Base-by-base conservation (phyloP, 116 monocot species). In the Trichopus zeylanicus region DNA sequence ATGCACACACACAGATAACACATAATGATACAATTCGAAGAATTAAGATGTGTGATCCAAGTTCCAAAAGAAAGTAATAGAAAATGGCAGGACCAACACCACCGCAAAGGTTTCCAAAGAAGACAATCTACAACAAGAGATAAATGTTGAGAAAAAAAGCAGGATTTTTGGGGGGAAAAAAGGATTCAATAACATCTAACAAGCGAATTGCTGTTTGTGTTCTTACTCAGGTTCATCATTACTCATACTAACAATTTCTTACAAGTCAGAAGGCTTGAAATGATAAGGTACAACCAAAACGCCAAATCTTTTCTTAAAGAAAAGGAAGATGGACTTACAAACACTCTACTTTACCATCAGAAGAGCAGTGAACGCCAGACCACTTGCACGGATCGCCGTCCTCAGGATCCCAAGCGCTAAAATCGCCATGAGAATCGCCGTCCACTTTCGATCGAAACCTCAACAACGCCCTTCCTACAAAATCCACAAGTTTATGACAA, bases 371-470 rank as follows among this genome's bases (percentile, higher is more conserved):
- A 39, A 93, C 74, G 21, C 93, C 86, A 0, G 37, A 74, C 93
- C 93, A 93, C 26, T 59, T 73, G 68, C 93, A 89, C 0, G 93
- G 85, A 60, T 75, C 35, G 2, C 34, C 55, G 18, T 85, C 82
- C 18, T 70, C 51, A 15, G 65, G 68, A 63, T 80, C 66, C 89
- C 93, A 89, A 62, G 68, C 73, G n/a, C 37, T 62, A 46, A 93
- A 62, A 12, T 57, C 79, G 6, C 79, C 76, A 57, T 75, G 57
- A 6, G 88, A 79, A 77, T 93, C 88, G 7, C 38, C 31, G 47
- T 88, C 82, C 49, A 93, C 79, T 56, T 67, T 76, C 12, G 66
- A 79, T 21, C 85, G 88, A 52, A 93, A 81, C 33, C 75, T 58
- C 77, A 77, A 48, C 70, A 93, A 69, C 4, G 71, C 67, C 62